Evolutionary conservation across 2,329 filamentous ascomycete genomes (phyloP).

Genomic region (Fusarium xylarioides): DNA sequence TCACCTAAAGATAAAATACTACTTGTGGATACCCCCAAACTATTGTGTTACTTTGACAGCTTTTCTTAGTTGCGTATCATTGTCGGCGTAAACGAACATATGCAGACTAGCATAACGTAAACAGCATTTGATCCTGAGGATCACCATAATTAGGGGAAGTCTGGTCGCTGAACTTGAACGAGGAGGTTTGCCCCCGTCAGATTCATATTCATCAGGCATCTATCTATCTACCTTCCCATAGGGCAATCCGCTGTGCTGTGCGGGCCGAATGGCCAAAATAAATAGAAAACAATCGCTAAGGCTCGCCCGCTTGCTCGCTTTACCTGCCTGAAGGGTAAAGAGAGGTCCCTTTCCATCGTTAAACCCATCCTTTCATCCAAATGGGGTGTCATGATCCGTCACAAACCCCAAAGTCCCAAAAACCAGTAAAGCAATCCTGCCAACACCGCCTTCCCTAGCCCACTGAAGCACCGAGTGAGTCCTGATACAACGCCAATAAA

Average conservation of each 20-base stretch:
- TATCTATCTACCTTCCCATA: conserved; percentile 14
- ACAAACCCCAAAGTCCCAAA: conserved; percentile 24
- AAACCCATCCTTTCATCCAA: conserved; percentile 33
- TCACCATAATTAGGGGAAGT: not conserved
- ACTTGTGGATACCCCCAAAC: not conserved
- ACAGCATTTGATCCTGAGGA: not conserved
- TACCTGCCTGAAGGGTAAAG: conserved; percentile 13
- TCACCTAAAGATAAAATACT: not conserved
- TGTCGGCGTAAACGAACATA: not conserved
- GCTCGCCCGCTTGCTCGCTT: conserved; percentile 20
- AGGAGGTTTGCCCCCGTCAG: not conserved
- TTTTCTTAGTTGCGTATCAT: not conserved
- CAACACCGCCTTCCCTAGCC: conserved; percentile 37
- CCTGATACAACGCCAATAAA: conserved; percentile 44
- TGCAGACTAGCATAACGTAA: not conserved
- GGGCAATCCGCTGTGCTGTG: conserved; percentile 10
- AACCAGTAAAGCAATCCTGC: conserved; percentile 36
- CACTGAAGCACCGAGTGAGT: conserved; percentile 37
- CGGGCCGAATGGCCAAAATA: conserved; percentile 1
- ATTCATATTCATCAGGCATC: conserved; percentile 23
- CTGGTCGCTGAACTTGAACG: not conserved
- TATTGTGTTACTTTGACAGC: not conserved
- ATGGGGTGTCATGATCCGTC: conserved; percentile 16
- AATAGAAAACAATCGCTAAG: conserved; percentile 30
- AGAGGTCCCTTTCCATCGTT: conserved; percentile 12